Evolutionary conservation across 2,329 filamentous ascomycete species (phyloP), one percentile per base, ranked within the genome.

Genomic region (Davidsoniella eucalypti): DNA sequence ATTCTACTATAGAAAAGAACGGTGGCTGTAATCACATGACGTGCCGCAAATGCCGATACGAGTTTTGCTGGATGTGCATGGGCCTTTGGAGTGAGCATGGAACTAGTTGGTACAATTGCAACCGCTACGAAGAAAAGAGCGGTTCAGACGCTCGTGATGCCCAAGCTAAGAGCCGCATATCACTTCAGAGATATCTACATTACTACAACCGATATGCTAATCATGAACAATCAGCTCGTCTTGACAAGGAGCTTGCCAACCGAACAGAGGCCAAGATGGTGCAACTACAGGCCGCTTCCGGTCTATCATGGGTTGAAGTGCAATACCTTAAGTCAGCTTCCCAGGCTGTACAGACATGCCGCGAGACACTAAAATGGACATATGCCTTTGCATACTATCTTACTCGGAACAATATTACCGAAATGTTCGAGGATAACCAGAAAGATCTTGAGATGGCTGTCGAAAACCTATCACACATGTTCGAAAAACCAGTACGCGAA

Each of bases 41-140:
- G 0, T 95, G 88, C 63, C 74, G 88, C 51, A 95, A 95, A 65
- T 95, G 88, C 69, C 87, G 87, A 60, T 82, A 95, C 61, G 88
- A 95, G 61, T 95, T 98, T 61, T 98, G 92, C 68, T 98, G 92
- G 92, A 96, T 98, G 84, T 98, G 92, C 61, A 98, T 98, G 92
- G 92, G 92, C 0, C 71, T 94, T 1, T 98, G 92, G 92, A 93
- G 87, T 1, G 92, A 98, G 65, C 92, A 98, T 63, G 92, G 92
- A 55, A 98, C 90, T 3, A 94, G 87, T 66, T 98, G 92, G 92
- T 98, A 98, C 71, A 98, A 94, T 65, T 98, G 92, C 73, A 98
- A 94, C 62, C 76, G 92, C 7, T 98, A 83, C 59, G 92, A 98
- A 61, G 92, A 96, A 68, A 95, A 92, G 72, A 94, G 86, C 56